A percentile compares a stretch with the other conserved stretches of the same genome.
Conservation (phyloP, 345 rosid species). For the Clausena lansium region DNA sequence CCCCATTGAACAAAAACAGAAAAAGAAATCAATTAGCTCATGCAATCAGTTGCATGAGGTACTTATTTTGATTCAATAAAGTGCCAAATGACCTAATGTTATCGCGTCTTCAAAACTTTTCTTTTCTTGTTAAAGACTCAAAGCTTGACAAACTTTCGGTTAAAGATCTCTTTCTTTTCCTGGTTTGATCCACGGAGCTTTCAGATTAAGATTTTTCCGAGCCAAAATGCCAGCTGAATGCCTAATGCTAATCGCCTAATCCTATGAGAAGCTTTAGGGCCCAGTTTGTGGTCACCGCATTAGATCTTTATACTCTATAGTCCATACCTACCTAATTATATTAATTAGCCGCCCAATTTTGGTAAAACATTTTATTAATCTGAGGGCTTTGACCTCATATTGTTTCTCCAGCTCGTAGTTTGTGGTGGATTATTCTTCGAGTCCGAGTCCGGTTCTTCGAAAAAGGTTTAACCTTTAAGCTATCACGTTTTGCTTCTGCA, state of each 20-base stretch:
- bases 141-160: neutral
- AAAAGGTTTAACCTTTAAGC: neutral
- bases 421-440: conserved; percentile 8
- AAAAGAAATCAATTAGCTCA: no score
- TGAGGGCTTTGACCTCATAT: conserved; percentile 10
- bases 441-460: neutral
- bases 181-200: neutral
- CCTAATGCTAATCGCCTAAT: neutral
- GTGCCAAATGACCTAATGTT: neutral
- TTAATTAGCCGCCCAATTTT: neutral
- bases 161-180: neutral
- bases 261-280: conserved; percentile 7
- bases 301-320: neutral
- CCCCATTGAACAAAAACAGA: no score
- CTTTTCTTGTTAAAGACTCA: neutral
- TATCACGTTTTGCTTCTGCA: neutral
- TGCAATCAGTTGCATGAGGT: neutral
- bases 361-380: neutral
- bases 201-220: neutral
- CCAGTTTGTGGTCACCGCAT: neutral
- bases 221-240: conserved; percentile 2
- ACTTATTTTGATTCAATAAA: neutral
- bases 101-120: no score
- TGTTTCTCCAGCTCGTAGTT: neutral
- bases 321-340: neutral